Conservation (phyloP, 23 red algal genomes). For the Gracilaria caudata region DNA sequence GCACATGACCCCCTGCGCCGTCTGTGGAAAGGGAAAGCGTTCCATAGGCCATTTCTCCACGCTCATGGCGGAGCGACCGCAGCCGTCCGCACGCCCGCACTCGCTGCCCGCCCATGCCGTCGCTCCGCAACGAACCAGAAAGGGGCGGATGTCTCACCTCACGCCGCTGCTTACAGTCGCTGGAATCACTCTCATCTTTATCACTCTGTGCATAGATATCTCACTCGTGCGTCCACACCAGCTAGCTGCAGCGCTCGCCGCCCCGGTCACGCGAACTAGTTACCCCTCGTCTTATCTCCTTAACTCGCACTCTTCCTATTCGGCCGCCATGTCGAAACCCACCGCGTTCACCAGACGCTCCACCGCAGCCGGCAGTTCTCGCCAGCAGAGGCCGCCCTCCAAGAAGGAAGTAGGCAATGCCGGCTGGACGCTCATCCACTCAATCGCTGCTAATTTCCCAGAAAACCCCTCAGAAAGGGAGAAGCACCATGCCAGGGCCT, state of each 20-base stretch:
- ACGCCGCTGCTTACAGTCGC: constrained; percentile 34
- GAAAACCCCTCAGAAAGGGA: constrained; percentile 55
- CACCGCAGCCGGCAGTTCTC: constrained; percentile 1
- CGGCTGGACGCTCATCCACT: constrained; percentile 73
- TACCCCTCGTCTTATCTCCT: not conserved
- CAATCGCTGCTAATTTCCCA: constrained; percentile 76
- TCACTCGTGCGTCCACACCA: not conserved
- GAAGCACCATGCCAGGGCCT: constrained; percentile 51
- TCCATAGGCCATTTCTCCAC: not conserved
- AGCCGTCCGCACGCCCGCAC: not conserved
- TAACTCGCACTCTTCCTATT: too few species aligned
- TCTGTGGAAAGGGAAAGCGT: not conserved
- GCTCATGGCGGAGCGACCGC: not conserved
- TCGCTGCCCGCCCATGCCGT: not conserved
- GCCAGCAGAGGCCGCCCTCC: constrained; percentile 33
- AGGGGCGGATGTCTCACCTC: not conserved
- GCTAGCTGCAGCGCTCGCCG: constrained; percentile 13
- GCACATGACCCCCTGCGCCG: not conserved
- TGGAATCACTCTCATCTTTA: constrained; percentile 15
- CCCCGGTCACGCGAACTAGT: not conserved
- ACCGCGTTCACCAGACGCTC: not conserved
- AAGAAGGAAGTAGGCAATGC: constrained; percentile 69
- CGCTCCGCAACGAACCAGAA: not conserved
- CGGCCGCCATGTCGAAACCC: constrained; percentile 10
- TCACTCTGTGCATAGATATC: constrained; percentile 1